Evolutionary conservation across 2,329 filamentous ascomycete genomes (phyloP).

Genomic region (Alternaria gaisen): DNA sequence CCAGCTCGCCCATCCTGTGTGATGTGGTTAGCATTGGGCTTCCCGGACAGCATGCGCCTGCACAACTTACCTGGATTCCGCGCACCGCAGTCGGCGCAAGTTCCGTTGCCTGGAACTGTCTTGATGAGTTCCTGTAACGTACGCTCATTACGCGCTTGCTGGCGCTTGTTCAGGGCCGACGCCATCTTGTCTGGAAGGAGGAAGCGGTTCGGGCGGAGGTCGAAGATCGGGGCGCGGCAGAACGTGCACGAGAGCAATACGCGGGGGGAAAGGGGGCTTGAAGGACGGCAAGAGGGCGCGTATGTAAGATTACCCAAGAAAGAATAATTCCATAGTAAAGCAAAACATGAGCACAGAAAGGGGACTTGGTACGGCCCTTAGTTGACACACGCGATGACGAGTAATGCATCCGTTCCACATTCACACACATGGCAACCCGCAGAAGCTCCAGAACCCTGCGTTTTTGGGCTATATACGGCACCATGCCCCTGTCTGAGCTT

Average conservation of each 20-base stretch:
- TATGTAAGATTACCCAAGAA: slow-evolving; percentile 17
- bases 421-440: slow-evolving; percentile 30
- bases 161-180: slow-evolving; percentile 85
- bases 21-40: slow-evolving; percentile 41
- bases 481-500: slow-evolving; percentile 22
- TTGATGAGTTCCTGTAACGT: slow-evolving; percentile 88
- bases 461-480: slow-evolving; percentile 24
- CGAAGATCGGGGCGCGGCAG: slow-evolving; percentile 29
- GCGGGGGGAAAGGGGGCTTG: slow-evolving; percentile 22
- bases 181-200: slow-evolving; percentile 64
- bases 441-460: slow-evolving; percentile 28
- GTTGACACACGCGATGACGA: slow-evolving; percentile 30
- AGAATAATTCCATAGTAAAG: slow-evolving; percentile 27
- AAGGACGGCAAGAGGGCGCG: slow-evolving; percentile 21
- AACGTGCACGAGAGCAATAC: slow-evolving; percentile 29
- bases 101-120: slow-evolving; percentile 84
- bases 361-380: slow-evolving; percentile 25
- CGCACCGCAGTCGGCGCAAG: slow-evolving; percentile 91
- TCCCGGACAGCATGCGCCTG: slow-evolving; percentile 12
- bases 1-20: slow-evolving; percentile 92
- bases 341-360: slow-evolving; percentile 23
- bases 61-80: slow-evolving; percentile 82
- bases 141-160: slow-evolving; percentile 97
- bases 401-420: slow-evolving; percentile 28
- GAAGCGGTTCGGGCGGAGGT: slow-evolving; percentile 29